phyloP scores from a whole-genome alignment of 148 eudicot genomes.

The Fallopia convolvulus region DNA sequence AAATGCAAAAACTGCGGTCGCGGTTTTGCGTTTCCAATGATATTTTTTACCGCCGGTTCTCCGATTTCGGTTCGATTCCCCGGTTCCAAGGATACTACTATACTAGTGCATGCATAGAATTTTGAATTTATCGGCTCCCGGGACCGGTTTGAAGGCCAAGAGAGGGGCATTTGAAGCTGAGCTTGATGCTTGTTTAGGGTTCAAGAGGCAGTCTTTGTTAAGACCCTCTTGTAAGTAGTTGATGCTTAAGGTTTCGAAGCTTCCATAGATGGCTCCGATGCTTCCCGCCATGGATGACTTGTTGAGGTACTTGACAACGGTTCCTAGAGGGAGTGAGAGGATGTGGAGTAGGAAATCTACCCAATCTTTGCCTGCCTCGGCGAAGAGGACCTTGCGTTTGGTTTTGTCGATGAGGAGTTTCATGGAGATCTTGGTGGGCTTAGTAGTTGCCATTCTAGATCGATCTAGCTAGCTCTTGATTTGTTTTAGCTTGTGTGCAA shows the following conservation, averaged over 20 bases:
- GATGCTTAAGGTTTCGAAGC: not conserved
- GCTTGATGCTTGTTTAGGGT: not conserved
- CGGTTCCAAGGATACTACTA: too few species aligned
- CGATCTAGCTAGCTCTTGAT: not conserved
- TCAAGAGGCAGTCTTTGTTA: not conserved
- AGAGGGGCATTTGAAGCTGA: not conserved
- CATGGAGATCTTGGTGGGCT: not conserved
- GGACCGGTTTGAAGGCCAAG: not conserved
- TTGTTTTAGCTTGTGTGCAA: not conserved
- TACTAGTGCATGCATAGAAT: too few species aligned
- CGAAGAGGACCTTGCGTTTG: constrained; percentile 7
- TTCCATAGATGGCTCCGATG: constrained; percentile 1
- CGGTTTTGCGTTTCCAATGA: too few species aligned
- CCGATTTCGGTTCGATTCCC: too few species aligned
- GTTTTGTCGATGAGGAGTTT: constrained; percentile 7
- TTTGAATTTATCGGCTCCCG: too few species aligned
- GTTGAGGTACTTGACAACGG: not conserved
- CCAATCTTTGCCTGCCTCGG: constrained; percentile 9
- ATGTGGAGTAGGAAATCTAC: constrained; percentile 8
- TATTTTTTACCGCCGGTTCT: too few species aligned
- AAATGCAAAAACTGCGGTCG: too few species aligned
- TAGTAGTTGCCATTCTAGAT: not conserved
- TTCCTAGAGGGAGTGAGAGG: not conserved
- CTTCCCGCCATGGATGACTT: constrained; percentile 3
- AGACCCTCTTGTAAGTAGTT: not conserved